Evolutionary conservation across 75 land plant species (phyloP), one percentile per base, ranked within the genome.

Genomic region (Pinus albicaulis): DNA sequence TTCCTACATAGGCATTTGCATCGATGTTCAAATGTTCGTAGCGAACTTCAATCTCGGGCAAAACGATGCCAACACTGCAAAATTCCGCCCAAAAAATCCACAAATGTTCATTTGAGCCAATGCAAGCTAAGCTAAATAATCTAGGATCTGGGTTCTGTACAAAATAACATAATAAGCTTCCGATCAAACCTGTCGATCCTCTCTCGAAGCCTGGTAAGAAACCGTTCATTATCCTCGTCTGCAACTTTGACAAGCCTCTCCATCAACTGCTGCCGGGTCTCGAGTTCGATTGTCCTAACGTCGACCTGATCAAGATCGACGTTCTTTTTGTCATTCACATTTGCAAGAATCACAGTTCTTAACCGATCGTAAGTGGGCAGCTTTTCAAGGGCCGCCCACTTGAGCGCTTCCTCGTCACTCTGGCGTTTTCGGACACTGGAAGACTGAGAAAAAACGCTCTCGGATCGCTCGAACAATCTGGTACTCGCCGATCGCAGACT

Each of bases 171-270:
- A 31, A 31, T 31, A 31, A 31, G 31, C 31, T 31, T n/a, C n/a
- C 2, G 31, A 31, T 20, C 20, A 58, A 58, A 58, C 59, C 59
- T 82, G 79, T 86, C 88, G 23, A 31, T 31, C 31, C 31, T 31
- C 31, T 31, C 2, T 31, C 31, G 31, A 31, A 31, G 31, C 31
- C 31, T 31, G 31, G 1, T 31, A 31, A 31, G 31, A 31, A 31
- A 31, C 2, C 31, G 31, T 73, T 86, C 88, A 71, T 86, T 86
- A 75, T 86, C 88, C n/a, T 83, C 73, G 34, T 86, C 88, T 7
- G 82, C 76, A 23, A 77, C 82, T 63, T 79, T 69, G 59, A 86
- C 36, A 28, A 86, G 80, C 52, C 78, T 83, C 22, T 86, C 85
- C 22, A 86, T 60, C 36, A 86, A 77, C n/a, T 72, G 59, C 73